Evolutionary conservation across 331 rosid genomes (phyloP).

Genomic region (Malus hybrid): DNA sequence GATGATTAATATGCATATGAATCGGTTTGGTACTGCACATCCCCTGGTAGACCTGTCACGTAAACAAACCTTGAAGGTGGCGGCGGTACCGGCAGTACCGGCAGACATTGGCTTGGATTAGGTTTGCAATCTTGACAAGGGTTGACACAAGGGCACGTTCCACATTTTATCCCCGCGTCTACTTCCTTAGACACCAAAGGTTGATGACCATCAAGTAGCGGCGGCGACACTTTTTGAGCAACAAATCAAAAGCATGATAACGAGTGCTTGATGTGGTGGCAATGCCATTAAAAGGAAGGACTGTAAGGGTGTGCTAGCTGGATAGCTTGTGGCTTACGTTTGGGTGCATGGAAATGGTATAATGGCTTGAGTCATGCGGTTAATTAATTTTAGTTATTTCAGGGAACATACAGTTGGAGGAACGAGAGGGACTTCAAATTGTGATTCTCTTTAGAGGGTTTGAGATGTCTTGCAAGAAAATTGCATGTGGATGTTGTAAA

Average conservation of each 20-base stretch:
- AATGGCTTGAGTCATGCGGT: not conserved
- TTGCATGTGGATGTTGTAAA: slow-evolving; percentile 38
- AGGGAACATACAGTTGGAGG: not conserved
- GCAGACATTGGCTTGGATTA: slow-evolving; percentile 1
- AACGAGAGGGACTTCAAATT: not conserved
- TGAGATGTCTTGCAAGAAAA: slow-evolving; percentile 13
- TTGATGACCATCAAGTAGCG: not conserved
- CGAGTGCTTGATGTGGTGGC: not conserved
- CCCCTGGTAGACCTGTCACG: slow-evolving; percentile 11
- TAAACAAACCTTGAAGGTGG: slow-evolving; percentile 53
- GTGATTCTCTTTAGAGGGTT: slow-evolving; percentile 10
- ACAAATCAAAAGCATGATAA: not conserved
- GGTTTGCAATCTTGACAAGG: slow-evolving; percentile 3
- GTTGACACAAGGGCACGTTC: slow-evolving; percentile 32
- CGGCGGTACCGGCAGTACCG: slow-evolving; percentile 12
- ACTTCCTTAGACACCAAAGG: not conserved
- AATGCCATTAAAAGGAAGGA: slow-evolving; percentile 1
- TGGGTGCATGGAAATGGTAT: slow-evolving; percentile 12
- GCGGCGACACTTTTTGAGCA: not conserved
- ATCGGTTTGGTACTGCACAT: not conserved
- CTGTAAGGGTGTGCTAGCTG: not conserved
- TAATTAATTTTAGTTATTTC: slow-evolving; percentile 18
- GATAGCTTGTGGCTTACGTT: slow-evolving; percentile 8
- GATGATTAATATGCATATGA: not conserved
- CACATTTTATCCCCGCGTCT: slow-evolving; percentile 20